These are phyloP conservation scores for Clitocybe nebularis DNA, from an alignment of 1,284 basidiomycete species.

Conservation along the genomic window DNA sequence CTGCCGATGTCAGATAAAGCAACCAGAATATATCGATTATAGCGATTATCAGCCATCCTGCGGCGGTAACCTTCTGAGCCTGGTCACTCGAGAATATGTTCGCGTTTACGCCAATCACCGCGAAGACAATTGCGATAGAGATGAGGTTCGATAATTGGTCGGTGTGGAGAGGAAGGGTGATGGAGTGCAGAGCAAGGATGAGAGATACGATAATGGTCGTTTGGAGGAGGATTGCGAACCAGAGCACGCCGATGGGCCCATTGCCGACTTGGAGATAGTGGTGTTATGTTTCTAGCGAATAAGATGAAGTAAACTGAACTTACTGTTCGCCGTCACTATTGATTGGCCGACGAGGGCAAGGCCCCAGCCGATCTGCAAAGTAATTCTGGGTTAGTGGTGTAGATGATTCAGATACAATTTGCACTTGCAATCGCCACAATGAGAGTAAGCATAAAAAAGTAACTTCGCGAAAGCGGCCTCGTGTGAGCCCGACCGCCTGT, in stretches of 20 bases:
- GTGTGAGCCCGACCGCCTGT: too few species aligned
- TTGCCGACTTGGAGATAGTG: slow-evolving; percentile 34
- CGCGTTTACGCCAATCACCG: slow-evolving; percentile 72
- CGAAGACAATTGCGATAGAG: slow-evolving; percentile 83
- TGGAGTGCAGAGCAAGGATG: slow-evolving; percentile 77
- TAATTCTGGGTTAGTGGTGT: slow-evolving; percentile 9
- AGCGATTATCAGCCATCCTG: slow-evolving; percentile 90
- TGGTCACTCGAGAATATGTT: slow-evolving; percentile 53
- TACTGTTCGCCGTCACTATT: slow-evolving; percentile 64
- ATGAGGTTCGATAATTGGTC: slow-evolving; percentile 88
- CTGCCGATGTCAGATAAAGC: slow-evolving; percentile 94
- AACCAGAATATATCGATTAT: slow-evolving; percentile 94
- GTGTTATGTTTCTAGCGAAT: slow-evolving; percentile 21
- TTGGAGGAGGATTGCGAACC: slow-evolving; percentile 92
- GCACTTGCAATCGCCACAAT: slow-evolving; percentile 70
- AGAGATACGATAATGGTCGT: slow-evolving; percentile 80
- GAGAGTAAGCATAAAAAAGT: slow-evolving; percentile 85
- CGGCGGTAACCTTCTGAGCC: slow-evolving; percentile 79
- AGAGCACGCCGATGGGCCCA: slow-evolving; percentile 62
- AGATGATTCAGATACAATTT: slow-evolving; percentile 8
- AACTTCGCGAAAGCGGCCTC: too few species aligned
- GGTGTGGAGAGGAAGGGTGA: slow-evolving; percentile 81
- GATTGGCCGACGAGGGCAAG: slow-evolving; percentile 86
- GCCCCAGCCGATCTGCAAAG: slow-evolving; percentile 82
- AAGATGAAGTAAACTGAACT: slow-evolving; percentile 24